Percentiles rank a stretch among this genome's conserved stretches.
phyloP scores from a whole-genome alignment of 768 basidiomycete species.

The Nidularia pulvinata region DNA sequence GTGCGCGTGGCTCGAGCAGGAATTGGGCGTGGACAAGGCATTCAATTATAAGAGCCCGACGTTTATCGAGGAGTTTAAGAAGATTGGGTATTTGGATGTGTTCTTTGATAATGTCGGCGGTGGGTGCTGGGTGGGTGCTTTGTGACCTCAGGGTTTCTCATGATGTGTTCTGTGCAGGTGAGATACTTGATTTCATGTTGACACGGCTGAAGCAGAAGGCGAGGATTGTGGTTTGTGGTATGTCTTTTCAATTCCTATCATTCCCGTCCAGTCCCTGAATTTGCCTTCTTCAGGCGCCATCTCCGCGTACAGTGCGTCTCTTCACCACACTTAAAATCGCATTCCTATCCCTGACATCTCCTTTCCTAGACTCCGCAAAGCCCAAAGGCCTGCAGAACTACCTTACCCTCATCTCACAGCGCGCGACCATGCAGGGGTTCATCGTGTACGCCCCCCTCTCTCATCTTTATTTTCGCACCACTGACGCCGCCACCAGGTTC shows the following conservation, averaged over 20 bases:
- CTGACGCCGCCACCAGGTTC: slow-evolving; percentile 40
- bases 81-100: slow-evolving; percentile 79
- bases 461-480: background rate
- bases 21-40: slow-evolving; percentile 80
- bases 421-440: slow-evolving; percentile 85
- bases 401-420: slow-evolving; percentile 67
- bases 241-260: slow-evolving; percentile 14
- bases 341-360: background rate
- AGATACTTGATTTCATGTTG: slow-evolving; percentile 80
- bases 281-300: slow-evolving; percentile 61
- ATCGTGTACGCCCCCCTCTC: slow-evolving; percentile 52
- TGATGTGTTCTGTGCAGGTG: slow-evolving; percentile 32
- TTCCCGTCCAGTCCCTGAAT: background rate
- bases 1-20: slow-evolving; percentile 81
- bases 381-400: slow-evolving; percentile 73
- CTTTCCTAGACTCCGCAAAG: slow-evolving; percentile 44
- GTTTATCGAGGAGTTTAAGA: slow-evolving; percentile 74
- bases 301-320: slow-evolving; percentile 71
- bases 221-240: slow-evolving; percentile 81
- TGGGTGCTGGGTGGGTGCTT: slow-evolving; percentile 6
- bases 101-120: slow-evolving; percentile 86
- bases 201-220: slow-evolving; percentile 76
- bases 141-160: background rate
- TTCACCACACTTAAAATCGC: background rate
- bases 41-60: slow-evolving; percentile 85